These are phyloP conservation scores for Diphasiastrum complanatum DNA, from an alignment of 83 land plant species.

Conservation along the genomic window DNA sequence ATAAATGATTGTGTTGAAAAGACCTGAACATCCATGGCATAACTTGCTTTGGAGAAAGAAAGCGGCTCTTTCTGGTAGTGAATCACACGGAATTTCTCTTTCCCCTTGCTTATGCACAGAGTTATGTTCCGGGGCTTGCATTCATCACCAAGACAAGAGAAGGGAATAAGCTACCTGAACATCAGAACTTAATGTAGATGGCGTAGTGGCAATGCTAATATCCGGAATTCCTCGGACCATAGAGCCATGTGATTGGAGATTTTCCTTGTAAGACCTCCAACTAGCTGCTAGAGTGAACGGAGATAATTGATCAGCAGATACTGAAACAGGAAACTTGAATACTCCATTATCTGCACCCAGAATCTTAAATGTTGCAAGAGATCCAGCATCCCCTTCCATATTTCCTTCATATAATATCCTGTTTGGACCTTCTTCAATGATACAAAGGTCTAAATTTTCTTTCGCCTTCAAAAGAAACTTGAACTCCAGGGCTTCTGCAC, in stretches of 20 bases:
- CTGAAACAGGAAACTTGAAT: conserved; percentile 52
- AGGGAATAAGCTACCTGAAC: background rate
- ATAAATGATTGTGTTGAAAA: no score
- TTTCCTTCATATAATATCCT: conserved; percentile 51
- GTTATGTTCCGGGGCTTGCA: no score
- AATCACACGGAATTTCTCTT: no score
- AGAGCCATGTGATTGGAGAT: conserved; percentile 56
- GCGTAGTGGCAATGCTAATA: conserved; percentile 48
- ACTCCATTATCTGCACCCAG: conserved; percentile 23
- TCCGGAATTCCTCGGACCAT: conserved; percentile 77
- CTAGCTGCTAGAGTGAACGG: conserved; percentile 92
- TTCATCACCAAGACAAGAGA: conserved; percentile 1
- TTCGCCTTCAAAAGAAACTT: conserved; percentile 78
- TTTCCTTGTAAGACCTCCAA: conserved; percentile 89
- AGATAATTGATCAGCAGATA: conserved; percentile 64
- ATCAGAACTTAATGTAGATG: conserved; percentile 14
- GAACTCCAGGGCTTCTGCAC: conserved; percentile 67
- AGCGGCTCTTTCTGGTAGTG: no score
- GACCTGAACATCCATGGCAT: no score
- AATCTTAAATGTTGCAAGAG: conserved; percentile 42
- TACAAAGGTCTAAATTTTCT: conserved; percentile 33
- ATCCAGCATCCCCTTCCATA: conserved; percentile 58
- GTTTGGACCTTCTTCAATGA: conserved; percentile 72
- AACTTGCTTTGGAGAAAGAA: no score
- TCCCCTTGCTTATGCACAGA: no score